phyloP scores from a whole-genome alignment of 1,139 yeast species.

The Protomyces arabidopsidicola region DNA sequence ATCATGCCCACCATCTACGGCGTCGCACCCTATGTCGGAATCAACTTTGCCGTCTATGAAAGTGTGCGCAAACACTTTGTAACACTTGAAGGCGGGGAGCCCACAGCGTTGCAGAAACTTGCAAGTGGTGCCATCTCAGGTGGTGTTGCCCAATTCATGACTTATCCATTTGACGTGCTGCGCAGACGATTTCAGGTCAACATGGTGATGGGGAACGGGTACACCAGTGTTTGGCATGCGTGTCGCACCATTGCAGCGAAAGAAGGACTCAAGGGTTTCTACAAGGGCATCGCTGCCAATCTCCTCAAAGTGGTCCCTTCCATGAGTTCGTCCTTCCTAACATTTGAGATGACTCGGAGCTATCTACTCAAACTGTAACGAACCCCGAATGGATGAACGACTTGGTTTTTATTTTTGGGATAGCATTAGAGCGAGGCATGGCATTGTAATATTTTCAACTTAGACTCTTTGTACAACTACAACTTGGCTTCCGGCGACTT shows the following conservation, averaged over 20 bases:
- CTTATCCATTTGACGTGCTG: slow-evolving; percentile 85
- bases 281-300: slow-evolving; percentile 84
- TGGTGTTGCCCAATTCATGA: slow-evolving; percentile 73
- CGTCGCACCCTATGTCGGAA: slow-evolving; percentile 93
- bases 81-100: slow-evolving; percentile 39
- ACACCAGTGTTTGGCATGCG: slow-evolving; percentile 65
- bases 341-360: slow-evolving; percentile 51
- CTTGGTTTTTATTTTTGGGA: not conserved
- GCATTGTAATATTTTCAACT: not conserved
- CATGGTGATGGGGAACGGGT: slow-evolving; percentile 64
- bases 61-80: slow-evolving; percentile 55
- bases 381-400: not conserved
- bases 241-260: slow-evolving; percentile 57
- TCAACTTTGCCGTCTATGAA: slow-evolving; percentile 88
- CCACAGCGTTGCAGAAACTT: slow-evolving; percentile 53
- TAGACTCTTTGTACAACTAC: not conserved
- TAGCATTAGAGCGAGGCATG: not conserved
- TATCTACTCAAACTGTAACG: slow-evolving; percentile 2
- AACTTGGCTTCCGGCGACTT: slow-evolving; percentile 1
- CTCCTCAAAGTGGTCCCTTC: slow-evolving; percentile 87
- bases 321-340: slow-evolving; percentile 92
- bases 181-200: slow-evolving; percentile 89
- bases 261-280: slow-evolving; percentile 53
- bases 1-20: slow-evolving; percentile 84
- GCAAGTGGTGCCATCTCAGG: slow-evolving; percentile 83